These are phyloP conservation scores for Ophiostoma pallidulum DNA, from an alignment of 2,329 filamentous ascomycete genomes.

Conservation along the genomic window DNA sequence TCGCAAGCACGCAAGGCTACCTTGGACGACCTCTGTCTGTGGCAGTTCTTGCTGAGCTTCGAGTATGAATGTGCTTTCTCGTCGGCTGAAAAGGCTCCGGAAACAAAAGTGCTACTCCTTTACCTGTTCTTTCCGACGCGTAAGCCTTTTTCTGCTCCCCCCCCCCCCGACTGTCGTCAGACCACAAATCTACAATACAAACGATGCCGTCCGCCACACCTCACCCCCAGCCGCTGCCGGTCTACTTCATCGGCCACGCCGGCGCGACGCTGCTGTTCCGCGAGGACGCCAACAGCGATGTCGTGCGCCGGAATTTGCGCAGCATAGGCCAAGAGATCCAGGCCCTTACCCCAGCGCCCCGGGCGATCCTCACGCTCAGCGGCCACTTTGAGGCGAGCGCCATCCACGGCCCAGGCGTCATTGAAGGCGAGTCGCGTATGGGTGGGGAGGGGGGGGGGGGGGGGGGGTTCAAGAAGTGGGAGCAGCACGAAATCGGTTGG, in stretches of 20 bases:
- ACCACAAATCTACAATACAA: background rate
- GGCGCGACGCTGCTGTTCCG: slow-evolving; percentile 6
- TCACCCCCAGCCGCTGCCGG: background rate
- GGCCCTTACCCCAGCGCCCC: background rate
- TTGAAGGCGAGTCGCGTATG: too few species aligned
- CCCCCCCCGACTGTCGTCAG: background rate
- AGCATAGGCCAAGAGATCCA: slow-evolving; percentile 7
- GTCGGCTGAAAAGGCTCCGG: too few species aligned
- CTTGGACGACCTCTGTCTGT: too few species aligned
- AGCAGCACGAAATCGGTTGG: too few species aligned
- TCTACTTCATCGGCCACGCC: slow-evolving; percentile 9
- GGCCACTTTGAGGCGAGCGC: slow-evolving; percentile 9
- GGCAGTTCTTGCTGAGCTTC: too few species aligned
- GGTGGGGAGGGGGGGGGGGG: too few species aligned
- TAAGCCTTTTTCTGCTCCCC: too few species aligned
- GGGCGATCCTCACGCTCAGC: slow-evolving; percentile 2
- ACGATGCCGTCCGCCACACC: background rate
- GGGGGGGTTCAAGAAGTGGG: too few species aligned
- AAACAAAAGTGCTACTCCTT: too few species aligned
- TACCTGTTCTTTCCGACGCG: too few species aligned
- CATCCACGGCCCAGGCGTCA: slow-evolving; percentile 7
- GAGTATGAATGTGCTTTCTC: too few species aligned
- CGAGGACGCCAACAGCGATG: background rate
- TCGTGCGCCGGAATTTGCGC: background rate
- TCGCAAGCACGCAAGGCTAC: too few species aligned